Conservation (phyloP, 2,329 filamentous ascomycete species). For the Pseudogymnoascus sp. region DNA sequence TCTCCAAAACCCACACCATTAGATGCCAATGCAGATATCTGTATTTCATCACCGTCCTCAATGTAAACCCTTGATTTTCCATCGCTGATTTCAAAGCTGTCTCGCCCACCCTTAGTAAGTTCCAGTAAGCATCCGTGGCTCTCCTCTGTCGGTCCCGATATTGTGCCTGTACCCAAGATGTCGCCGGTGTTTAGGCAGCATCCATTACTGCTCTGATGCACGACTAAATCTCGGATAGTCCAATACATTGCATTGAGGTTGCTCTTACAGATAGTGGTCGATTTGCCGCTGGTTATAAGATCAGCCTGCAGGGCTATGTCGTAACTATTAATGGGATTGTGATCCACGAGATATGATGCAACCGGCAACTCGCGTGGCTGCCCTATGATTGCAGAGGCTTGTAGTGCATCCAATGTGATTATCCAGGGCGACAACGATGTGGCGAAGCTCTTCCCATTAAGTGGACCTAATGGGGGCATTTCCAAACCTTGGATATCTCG, state of each 20-base stretch:
- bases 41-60: conserved; percentile 32
- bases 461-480: conserved; percentile 51
- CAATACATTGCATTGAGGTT: conserved; percentile 31
- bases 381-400: conserved; percentile 16
- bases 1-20: conserved; percentile 23
- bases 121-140: conserved; percentile 35
- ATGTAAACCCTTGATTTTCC: conserved; percentile 25
- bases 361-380: conserved; percentile 14
- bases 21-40: conserved; percentile 14
- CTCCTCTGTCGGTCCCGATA: conserved; percentile 29
- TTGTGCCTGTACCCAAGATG: conserved; percentile 35
- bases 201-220: conserved; percentile 31
- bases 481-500: conserved; percentile 54
- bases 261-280: conserved; percentile 25
- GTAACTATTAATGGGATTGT: conserved; percentile 29
- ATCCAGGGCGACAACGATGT: conserved; percentile 55
- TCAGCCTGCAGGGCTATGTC: conserved; percentile 26
- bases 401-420: conserved; percentile 50
- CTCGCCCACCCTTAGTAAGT: conserved; percentile 19
- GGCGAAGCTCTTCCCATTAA: conserved; percentile 52
- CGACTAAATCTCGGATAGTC: conserved; percentile 31
- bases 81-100: conserved; percentile 17
- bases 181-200: conserved; percentile 33
- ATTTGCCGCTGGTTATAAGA: conserved; percentile 18
- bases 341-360: conserved; percentile 29